phyloP scores from a whole-genome alignment of 345 rosid species.

The Excoecaria agallocha region DNA sequence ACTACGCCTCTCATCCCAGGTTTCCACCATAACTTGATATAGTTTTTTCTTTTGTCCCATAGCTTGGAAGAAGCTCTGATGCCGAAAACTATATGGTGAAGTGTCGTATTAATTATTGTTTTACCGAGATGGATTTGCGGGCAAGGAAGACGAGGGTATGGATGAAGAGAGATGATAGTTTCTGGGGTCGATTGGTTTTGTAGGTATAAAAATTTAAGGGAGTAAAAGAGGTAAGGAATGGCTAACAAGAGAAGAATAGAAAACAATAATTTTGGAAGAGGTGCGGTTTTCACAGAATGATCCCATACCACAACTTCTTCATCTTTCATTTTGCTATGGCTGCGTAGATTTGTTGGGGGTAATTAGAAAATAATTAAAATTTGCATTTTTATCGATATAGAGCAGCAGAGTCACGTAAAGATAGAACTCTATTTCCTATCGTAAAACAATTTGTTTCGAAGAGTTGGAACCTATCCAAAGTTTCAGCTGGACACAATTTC shows the following conservation, averaged over 20 bases:
- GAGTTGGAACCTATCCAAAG: not conserved
- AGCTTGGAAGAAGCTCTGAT: conserved; percentile 63
- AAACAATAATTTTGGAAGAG: conserved; percentile 3
- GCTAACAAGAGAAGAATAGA: not conserved
- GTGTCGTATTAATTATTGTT: conserved; percentile 20
- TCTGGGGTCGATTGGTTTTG: too few relatives aligned
- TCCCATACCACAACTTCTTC: not conserved
- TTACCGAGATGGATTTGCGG: not conserved
- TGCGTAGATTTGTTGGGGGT: not conserved
- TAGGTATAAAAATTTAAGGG: not conserved
- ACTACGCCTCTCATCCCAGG: conserved; percentile 61
- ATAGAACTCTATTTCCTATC: not conserved
- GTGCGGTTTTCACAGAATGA: not conserved
- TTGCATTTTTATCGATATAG: not conserved
- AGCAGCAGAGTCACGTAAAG: not conserved
- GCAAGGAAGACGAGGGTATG: not conserved
- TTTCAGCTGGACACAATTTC: too few relatives aligned
- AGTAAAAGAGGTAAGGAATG: not conserved
- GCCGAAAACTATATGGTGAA: conserved; percentile 65
- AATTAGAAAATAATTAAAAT: too few relatives aligned
- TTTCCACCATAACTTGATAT: conserved; percentile 74
- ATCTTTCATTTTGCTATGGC: not conserved
- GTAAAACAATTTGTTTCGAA: not conserved
- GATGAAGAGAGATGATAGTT: not conserved
- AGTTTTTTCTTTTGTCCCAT: conserved; percentile 61